A percentile compares a stretch with the other conserved stretches of the same genome.
phyloP scores from a whole-genome alignment of 2,329 filamentous ascomycete genomes.

The Fusarium sp. region DNA sequence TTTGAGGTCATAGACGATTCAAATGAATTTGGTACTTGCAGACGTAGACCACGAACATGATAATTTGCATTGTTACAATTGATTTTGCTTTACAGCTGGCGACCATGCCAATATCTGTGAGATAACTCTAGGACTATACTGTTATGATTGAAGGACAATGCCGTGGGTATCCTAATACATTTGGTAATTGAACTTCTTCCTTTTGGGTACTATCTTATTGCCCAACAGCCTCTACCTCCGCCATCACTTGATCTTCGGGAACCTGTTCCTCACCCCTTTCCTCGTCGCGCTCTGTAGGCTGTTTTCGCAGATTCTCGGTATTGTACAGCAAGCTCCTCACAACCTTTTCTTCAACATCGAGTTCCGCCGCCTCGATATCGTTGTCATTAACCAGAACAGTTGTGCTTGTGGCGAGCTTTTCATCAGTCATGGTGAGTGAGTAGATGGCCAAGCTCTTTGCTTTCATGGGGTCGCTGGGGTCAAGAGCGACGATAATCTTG shows the following conservation, averaged over 20 bases:
- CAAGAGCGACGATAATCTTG: constrained; percentile 53
- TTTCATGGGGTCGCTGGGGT: constrained; percentile 46
- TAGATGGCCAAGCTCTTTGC: constrained; percentile 47
- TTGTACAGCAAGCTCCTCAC: constrained; percentile 56
- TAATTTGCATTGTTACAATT: constrained; percentile 37
- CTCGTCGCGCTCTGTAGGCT: constrained; percentile 42
- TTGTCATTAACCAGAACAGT: constrained; percentile 41
- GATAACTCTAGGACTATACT: too few relatives aligned
- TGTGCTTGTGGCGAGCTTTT: constrained; percentile 45
- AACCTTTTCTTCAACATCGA: constrained; percentile 51
- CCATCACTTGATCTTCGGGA: constrained; percentile 18
- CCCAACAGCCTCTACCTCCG: constrained; percentile 8
- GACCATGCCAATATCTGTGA: too few relatives aligned
- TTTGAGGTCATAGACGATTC: constrained; percentile 53
- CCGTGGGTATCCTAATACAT: neutral
- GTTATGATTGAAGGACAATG: neutral
- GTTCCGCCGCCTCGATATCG: constrained; percentile 43
- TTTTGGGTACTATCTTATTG: neutral
- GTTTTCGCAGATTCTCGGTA: constrained; percentile 59
- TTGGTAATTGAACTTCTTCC: neutral
- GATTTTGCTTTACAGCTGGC: too few relatives aligned
- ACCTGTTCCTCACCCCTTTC: constrained; percentile 36
- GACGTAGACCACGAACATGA: constrained; percentile 48
- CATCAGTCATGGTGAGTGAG: constrained; percentile 46
- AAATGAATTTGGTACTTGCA: constrained; percentile 48